Percentiles rank a stretch among this genome's conserved stretches.
These are phyloP conservation scores for Lipomyces lipofer DNA, from an alignment of 805 yeast genomes.

Conservation along the genomic window DNA sequence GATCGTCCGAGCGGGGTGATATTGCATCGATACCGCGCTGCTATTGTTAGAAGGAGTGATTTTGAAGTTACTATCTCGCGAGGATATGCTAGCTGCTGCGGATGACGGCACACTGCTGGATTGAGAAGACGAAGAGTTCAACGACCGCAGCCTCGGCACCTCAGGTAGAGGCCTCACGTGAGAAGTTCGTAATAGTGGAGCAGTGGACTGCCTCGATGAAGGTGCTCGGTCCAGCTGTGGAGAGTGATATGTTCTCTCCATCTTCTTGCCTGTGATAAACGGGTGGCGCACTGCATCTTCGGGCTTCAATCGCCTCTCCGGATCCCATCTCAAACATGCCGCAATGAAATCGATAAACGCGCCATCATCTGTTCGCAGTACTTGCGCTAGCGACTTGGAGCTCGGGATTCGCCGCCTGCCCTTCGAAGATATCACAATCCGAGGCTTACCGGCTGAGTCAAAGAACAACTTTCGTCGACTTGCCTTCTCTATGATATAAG, in stretches of 20 bases:
- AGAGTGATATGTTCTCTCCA: too few relatives aligned
- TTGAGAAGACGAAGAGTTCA: background rate
- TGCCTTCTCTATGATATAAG: slow-evolving; percentile 40
- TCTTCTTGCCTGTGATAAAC: slow-evolving; percentile 36
- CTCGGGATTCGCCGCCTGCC: slow-evolving; percentile 34
- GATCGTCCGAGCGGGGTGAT: background rate
- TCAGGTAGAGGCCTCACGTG: background rate
- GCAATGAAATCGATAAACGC: slow-evolving; percentile 51
- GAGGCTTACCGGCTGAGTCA: slow-evolving; percentile 41
- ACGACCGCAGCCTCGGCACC: background rate
- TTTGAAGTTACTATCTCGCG: too few relatives aligned
- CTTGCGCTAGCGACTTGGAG: slow-evolving; percentile 34
- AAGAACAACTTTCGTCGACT: slow-evolving; percentile 43
- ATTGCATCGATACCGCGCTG: background rate
- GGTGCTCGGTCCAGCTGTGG: too few relatives aligned
- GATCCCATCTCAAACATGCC: slow-evolving; percentile 68
- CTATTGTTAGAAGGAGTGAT: too few relatives aligned
- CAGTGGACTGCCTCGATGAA: too few relatives aligned
- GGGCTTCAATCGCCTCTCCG: slow-evolving; percentile 51
- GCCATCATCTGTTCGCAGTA: slow-evolving; percentile 34
- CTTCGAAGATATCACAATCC: slow-evolving; percentile 32
- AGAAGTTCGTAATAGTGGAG: too few relatives aligned
- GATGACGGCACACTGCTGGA: too few relatives aligned
- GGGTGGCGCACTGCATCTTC: slow-evolving; percentile 43
- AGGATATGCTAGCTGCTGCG: too few relatives aligned